These are phyloP conservation scores for Coniella vitis DNA, from an alignment of 2,329 filamentous ascomycete species.

Conservation along the genomic window DNA sequence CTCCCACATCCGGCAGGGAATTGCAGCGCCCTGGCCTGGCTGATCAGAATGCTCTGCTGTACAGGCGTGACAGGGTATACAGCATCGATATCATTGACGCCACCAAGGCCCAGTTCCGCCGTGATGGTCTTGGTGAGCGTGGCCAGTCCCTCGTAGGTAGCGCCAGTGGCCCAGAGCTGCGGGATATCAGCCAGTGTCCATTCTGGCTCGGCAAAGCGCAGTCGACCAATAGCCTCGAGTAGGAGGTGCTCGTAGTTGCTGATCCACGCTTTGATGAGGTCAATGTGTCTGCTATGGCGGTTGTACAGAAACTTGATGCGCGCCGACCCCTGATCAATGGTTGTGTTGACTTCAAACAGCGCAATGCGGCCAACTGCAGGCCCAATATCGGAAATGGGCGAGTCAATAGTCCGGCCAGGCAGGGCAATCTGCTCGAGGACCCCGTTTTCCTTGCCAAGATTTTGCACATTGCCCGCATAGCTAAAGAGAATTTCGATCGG, in stretches of 20 bases:
- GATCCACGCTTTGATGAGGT: constrained; percentile 40
- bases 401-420: constrained; percentile 31
- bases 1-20: constrained; percentile 2
- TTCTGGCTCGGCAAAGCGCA: constrained; percentile 36
- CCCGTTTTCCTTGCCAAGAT: constrained; percentile 39
- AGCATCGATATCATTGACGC: constrained; percentile 39
- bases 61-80: constrained; percentile 40
- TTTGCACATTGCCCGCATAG: constrained; percentile 43
- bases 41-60: constrained; percentile 44
- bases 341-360: constrained; percentile 44
- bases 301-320: constrained; percentile 41
- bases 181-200: constrained; percentile 45
- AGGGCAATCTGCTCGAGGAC: constrained; percentile 41
- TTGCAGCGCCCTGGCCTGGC: constrained; percentile 29
- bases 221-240: constrained; percentile 34
- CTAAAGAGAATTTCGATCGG: constrained; percentile 55
- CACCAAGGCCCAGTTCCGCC: constrained; percentile 32
- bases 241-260: constrained; percentile 39
- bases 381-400: constrained; percentile 38
- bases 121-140: constrained; percentile 37
- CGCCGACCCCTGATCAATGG: constrained; percentile 37
- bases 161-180: constrained; percentile 32
- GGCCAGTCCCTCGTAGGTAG: constrained; percentile 37
- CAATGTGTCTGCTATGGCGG: constrained; percentile 32
- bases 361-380: constrained; percentile 40